A percentile compares a stretch with the other conserved stretches of the same genome.
Conservation (phyloP, 352 stramenopile genomes). For the Phytopythium aichiense region DNA sequence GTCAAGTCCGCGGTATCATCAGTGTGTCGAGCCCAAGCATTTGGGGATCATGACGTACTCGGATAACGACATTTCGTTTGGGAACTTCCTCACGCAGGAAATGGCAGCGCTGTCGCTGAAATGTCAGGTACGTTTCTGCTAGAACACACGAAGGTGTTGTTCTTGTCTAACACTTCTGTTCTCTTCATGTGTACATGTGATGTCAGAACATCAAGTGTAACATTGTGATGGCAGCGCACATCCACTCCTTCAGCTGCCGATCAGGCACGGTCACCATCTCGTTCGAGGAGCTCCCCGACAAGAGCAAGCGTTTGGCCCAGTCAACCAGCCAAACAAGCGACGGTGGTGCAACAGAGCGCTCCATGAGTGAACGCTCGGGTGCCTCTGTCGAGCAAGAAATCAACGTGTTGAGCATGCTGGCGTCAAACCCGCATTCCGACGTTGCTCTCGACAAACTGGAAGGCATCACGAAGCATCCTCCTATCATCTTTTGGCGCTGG, state of each 20-base stretch:
- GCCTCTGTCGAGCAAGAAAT: constrained; percentile 32
- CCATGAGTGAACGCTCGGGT: constrained; percentile 8
- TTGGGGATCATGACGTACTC: constrained; percentile 61
- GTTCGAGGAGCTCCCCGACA: constrained; percentile 77
- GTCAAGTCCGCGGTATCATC: constrained; percentile 51
- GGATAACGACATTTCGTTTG: constrained; percentile 73
- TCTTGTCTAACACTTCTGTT: constrained; percentile 1
- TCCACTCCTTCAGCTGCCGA: constrained; percentile 76
- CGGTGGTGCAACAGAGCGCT: constrained; percentile 12
- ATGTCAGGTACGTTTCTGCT: constrained; percentile 55
- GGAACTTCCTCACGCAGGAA: constrained; percentile 74
- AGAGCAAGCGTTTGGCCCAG: constrained; percentile 33
- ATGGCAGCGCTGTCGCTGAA: constrained; percentile 63
- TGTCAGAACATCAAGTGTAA: constrained; percentile 76
- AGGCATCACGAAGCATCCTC: constrained; percentile 24
- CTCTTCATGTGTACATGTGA: background rate
- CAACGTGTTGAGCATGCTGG: constrained; percentile 43
- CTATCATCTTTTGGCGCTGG: constrained; percentile 97
- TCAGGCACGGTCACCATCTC: constrained; percentile 74
- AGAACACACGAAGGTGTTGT: background rate
- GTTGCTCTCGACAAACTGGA: constrained; percentile 20
- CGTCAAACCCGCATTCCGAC: constrained; percentile 24
- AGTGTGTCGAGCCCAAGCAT: constrained; percentile 68
- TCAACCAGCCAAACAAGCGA: constrained; percentile 36
- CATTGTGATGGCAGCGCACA: constrained; percentile 77